Conservation (phyloP, 2,329 filamentous ascomycete genomes). For the Acarospora socialis region DNA sequence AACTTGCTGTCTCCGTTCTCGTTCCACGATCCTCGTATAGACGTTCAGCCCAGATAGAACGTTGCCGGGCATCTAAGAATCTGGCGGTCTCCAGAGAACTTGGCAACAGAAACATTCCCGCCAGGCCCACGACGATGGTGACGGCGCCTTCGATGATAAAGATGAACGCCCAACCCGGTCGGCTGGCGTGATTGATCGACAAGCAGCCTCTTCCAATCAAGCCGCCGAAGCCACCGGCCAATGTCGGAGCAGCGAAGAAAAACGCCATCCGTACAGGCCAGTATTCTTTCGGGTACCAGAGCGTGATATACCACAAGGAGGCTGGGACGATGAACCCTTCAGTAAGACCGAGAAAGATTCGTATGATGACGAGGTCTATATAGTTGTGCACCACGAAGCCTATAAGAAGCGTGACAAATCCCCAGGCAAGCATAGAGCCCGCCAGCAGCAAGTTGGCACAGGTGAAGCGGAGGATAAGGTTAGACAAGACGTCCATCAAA, state of each 20-base stretch:
- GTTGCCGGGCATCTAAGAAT: constrained; percentile 34
- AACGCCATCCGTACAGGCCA: constrained; percentile 44
- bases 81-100: constrained; percentile 29
- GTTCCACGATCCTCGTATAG: constrained; percentile 56
- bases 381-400: constrained; percentile 36
- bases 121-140: constrained; percentile 41
- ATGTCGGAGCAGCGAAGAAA: constrained; percentile 44
- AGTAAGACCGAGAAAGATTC: constrained; percentile 38
- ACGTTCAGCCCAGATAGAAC: constrained; percentile 46
- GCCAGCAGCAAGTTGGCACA: too few relatives aligned
- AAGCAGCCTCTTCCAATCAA: background rate
- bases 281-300: constrained; percentile 49
- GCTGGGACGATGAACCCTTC: constrained; percentile 41
- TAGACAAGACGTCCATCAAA: background rate
- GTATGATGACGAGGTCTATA: constrained; percentile 31
- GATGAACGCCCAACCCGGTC: constrained; percentile 45
- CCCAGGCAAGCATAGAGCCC: constrained; percentile 33
- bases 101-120: constrained; percentile 27
- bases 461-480: too few relatives aligned
- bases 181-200: background rate
- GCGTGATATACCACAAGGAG: constrained; percentile 43
- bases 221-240: constrained; percentile 46
- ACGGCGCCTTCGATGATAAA: constrained; percentile 57
- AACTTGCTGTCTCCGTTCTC: constrained; percentile 52
- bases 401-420: constrained; percentile 35